Conservation (phyloP, 2,329 filamentous ascomycete species). For the Phaeomoniella chlamydospora region DNA sequence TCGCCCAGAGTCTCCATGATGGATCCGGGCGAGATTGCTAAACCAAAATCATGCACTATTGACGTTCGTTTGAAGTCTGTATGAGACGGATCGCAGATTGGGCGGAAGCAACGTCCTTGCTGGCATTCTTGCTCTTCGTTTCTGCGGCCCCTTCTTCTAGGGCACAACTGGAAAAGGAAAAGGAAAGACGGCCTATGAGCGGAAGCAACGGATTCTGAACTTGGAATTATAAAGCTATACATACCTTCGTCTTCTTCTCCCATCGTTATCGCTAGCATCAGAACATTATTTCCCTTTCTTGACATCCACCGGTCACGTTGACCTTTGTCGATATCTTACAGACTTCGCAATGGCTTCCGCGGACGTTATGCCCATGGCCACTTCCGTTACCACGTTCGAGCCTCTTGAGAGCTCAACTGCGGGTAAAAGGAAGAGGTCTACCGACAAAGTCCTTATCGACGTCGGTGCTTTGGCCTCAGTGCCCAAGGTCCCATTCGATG, state of each 20-base stretch:
- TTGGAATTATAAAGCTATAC: too few species aligned
- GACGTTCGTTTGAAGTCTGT: neutral
- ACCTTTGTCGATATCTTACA: neutral
- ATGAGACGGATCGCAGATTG: neutral
- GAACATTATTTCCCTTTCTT: neutral
- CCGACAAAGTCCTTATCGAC: slow-evolving; percentile 1
- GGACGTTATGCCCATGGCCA: neutral
- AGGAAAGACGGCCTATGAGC: neutral
- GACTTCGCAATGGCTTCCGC: slow-evolving; percentile 1
- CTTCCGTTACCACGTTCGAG: neutral
- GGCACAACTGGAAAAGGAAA: neutral
- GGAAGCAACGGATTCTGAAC: too few species aligned
- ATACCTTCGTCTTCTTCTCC: too few species aligned
- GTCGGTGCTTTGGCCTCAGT: neutral
- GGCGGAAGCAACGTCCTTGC: neutral
- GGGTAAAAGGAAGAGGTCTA: neutral
- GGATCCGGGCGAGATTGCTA: neutral
- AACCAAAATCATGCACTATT: neutral
- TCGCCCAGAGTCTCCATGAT: neutral
- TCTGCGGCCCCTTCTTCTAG: neutral
- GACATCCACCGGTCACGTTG: neutral
- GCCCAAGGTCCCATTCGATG: slow-evolving; percentile 27
- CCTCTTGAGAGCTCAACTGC: neutral
- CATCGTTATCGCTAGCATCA: neutral
- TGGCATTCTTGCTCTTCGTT: too few species aligned